A percentile compares a stretch with the other conserved stretches of the same genome.
Conservation (phyloP, 2,329 filamentous ascomycete species). For the Botrytis aclada region DNA sequence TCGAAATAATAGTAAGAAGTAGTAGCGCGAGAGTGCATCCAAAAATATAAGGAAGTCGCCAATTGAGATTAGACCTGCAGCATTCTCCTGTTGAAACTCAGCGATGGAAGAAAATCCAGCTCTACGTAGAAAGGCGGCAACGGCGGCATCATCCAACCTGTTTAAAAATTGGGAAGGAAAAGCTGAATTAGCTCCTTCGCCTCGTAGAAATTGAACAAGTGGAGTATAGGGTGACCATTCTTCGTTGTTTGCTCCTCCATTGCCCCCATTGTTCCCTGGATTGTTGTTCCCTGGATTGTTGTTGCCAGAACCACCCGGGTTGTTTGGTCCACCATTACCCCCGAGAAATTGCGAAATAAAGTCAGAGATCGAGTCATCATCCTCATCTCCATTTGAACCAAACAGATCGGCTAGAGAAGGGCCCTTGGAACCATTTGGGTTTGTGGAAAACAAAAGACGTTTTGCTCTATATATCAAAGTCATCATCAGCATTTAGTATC, state of each 20-base stretch:
- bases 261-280: not conserved
- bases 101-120: not conserved
- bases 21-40: not conserved
- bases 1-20: not conserved
- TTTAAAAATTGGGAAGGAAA: not conserved
- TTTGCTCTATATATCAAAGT: not conserved
- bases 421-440: not conserved
- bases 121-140: not conserved
- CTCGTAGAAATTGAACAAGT: not conserved
- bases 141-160: not conserved
- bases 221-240: slow-evolving; percentile 3
- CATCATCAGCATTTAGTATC: not conserved
- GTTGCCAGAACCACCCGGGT: not conserved
- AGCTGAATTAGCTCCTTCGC: not conserved
- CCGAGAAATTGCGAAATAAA: not conserved
- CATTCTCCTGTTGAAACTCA: not conserved
- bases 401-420: not conserved
- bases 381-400: not conserved
- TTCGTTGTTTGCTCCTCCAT: not conserved
- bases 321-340: not conserved
- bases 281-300: not conserved
- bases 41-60: not conserved
- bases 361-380: not conserved
- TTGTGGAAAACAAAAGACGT: not conserved
- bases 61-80: not conserved